Evolutionary conservation across 306 rosid genomes (phyloP).

Genomic region (Mucuna pruriens): DNA sequence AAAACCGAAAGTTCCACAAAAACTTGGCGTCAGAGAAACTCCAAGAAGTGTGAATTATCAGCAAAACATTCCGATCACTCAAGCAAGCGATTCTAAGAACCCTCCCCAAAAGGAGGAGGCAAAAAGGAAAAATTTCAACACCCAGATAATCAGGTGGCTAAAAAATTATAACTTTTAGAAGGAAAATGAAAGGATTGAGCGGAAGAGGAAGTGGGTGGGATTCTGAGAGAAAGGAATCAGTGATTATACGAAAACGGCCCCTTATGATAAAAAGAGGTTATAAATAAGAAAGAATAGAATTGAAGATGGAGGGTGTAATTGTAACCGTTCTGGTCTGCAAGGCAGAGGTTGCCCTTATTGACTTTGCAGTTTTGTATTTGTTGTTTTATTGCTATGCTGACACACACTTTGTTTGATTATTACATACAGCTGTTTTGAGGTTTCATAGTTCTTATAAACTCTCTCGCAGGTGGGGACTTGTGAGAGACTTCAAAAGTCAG

Average conservation of each 20-base stretch:
- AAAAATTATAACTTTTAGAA: conserved; percentile 32
- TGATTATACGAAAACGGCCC: conserved; percentile 12
- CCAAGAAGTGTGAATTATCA: conserved; percentile 39
- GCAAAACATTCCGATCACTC: conserved; percentile 44
- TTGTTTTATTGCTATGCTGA: conserved; percentile 40
- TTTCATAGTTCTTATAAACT: conserved; percentile 42
- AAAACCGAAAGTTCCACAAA: conserved; percentile 33
- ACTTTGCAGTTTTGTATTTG: conserved; percentile 55
- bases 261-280: conserved; percentile 8
- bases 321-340: conserved; percentile 50
- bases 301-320: background rate
- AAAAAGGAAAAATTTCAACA: background rate
- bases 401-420: conserved; percentile 44
- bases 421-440: conserved; percentile 59
- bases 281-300: conserved; percentile 8
- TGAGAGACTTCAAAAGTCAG: conserved; percentile 57
- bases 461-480: conserved; percentile 28
- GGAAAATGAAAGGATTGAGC: conserved; percentile 46
- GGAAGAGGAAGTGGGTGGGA: conserved; percentile 42
- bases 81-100: conserved; percentile 36
- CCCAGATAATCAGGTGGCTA: conserved; percentile 42
- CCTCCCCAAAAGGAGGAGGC: background rate
- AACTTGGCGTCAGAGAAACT: conserved; percentile 29
- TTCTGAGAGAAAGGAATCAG: conserved; percentile 20
- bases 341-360: conserved; percentile 69